Base-by-base conservation (phyloP, 2,329 filamentous ascomycete species). In the Escovopsis weberi region DNA sequence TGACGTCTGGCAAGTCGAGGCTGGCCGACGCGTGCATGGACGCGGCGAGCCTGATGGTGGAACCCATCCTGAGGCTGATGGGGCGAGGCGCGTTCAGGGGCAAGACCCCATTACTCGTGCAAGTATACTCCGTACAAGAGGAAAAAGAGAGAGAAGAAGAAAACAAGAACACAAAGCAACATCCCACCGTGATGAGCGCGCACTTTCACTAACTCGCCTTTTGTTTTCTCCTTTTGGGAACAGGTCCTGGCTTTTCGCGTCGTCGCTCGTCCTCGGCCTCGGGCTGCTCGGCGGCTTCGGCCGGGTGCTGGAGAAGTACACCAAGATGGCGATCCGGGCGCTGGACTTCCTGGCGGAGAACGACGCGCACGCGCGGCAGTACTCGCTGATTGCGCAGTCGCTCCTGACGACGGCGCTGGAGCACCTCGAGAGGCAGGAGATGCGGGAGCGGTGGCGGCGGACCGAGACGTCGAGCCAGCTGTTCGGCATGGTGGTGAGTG, bases 1-100 rank as follows among this genome's bases (percentile, higher is more conserved):
- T 59, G 28, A 52, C 54, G 5, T 66, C 66, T 0, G 67, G 66
- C 2, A 70, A 69, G 48, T 64, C 67, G 0, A 72, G 66, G 46
- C 55, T 74, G 7, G 70, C 70, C 0, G 69, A 74, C 50, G 70
- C 70, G 1, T 74, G 70, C 26, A 72, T 74, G 32, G 70, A 74
- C 40, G 69, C 70, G 0, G 70, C 70, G 1, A 69, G 67, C 39
- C 47, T 74, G 26, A 72, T 74, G 68, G 64, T 73, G 1, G 69
- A 73, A 44, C 59, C 63, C 0, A 58, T 73, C 5, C 48, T 66
- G 10, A 64, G 66, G 30, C 53, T 72, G 4, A 63, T 71, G 2
- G 56, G 68, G 37, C 58, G 58, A 9, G 59, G 62, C 0, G 43
- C 60, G 6, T 50, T 71, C n/a, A 61, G 64, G n/a, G 60, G 63